Evolutionary conservation across 2,329 filamentous ascomycete genomes (phyloP), one percentile per base, ranked within the genome.

Genomic region (Cadophora gregata): DNA sequence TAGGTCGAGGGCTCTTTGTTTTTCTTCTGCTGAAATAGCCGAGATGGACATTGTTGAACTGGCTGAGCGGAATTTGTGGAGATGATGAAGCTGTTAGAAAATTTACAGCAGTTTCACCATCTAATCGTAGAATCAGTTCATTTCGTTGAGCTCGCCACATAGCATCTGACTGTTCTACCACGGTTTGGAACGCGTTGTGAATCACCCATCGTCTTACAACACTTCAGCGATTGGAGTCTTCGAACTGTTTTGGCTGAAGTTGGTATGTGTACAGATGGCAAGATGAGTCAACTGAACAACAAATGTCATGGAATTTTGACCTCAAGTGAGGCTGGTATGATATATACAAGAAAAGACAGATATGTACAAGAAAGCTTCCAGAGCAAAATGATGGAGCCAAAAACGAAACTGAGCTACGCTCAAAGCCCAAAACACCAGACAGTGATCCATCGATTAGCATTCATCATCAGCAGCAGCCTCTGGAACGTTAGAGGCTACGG

Each of bases 311-410:
- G 42, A 55, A n/a, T 27, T 27, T 50, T 21, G 12, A 16, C 47
- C 47, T 50, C 47, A 50, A 50, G 24, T 27, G 47, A 50, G 47
- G 47, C 16, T 16, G 42, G 47, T 50, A 50, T 50, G 47, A 24
- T 50, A 50, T 50, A 50, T 50, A 50, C 47, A 50, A 50, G 47
- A 50, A 50, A 50, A 27, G 6, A 50, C 27, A 27, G 47, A 50
- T 50, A 50, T 50, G 47, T 50, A 50, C 47, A 50, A 50, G 47
- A 50, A 50, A 27, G 47, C 47, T 50, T 27, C 47, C 47, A 50
- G 47, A 50, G 47, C 47, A 50, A 50, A n/a, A 50, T 29, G 47
- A 21, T 50, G 47, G 47, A 45, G 42, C 42, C 4, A 19, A n/a
- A 21, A 16, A 21, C 42, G 2, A 19, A 45, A 9, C 42, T 19